These are phyloP conservation scores for Linnemannia elongata DNA, from an alignment of 192 early-diverging fungal species.

Conservation along the genomic window DNA sequence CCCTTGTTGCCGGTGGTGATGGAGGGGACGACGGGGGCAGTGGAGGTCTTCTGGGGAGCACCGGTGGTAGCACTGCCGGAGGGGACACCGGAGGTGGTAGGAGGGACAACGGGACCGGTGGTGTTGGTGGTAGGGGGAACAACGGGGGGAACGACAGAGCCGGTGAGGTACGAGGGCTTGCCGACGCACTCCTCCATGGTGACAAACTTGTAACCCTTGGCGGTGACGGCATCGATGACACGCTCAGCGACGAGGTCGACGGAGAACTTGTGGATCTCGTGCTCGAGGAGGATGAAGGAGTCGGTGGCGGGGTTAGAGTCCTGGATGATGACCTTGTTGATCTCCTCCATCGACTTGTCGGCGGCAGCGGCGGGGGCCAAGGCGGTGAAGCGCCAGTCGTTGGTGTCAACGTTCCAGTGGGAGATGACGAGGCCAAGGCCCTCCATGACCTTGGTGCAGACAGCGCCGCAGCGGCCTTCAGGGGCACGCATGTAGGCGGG, in stretches of 20 bases:
- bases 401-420: slow-evolving; percentile 59
- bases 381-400: slow-evolving; percentile 54
- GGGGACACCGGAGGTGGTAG: background rate
- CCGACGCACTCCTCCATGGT: slow-evolving; percentile 59
- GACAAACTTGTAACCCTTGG: slow-evolving; percentile 56
- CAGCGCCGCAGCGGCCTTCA: slow-evolving; percentile 56
- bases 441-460: slow-evolving; percentile 48
- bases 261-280: slow-evolving; percentile 58
- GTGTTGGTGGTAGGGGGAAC: background rate
- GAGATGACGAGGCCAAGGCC: slow-evolving; percentile 42
- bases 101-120: background rate
- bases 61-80: background rate
- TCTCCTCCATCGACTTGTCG: slow-evolving; percentile 30
- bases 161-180: slow-evolving; percentile 51
- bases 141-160: slow-evolving; percentile 17
- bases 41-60: background rate
- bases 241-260: slow-evolving; percentile 42
- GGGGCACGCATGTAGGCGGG: slow-evolving; percentile 75
- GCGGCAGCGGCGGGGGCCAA: slow-evolving; percentile 8
- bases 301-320: slow-evolving; percentile 44
- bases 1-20: slow-evolving; percentile 7
- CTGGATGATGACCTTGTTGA: slow-evolving; percentile 38
- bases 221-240: slow-evolving; percentile 45
- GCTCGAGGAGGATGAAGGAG: slow-evolving; percentile 56
- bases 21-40: background rate